These are phyloP conservation scores for Backusella mclennaniae DNA, from an alignment of 192 early-diverging fungal genomes.

Conservation along the genomic window DNA sequence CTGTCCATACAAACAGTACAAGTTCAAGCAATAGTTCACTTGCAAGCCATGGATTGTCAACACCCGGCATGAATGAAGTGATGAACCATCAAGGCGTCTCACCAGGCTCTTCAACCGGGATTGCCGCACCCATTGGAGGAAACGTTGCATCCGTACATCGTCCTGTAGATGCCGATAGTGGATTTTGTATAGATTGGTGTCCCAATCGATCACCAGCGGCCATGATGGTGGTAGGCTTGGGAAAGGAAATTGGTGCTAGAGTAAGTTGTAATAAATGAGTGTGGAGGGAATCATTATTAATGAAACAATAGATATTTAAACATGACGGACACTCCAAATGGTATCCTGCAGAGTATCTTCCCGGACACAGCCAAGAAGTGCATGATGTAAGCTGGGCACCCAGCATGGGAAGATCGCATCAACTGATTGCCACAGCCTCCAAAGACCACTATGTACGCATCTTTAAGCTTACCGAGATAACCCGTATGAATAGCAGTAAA, in stretches of 20 bases:
- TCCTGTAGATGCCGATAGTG: conserved; percentile 69
- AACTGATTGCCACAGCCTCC: conserved; percentile 81
- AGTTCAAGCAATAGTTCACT: conserved; percentile 20
- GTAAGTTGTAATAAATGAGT: conserved; percentile 30
- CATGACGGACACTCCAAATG: conserved; percentile 61
- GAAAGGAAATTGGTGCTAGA: conserved; percentile 74
- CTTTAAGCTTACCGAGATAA: conserved; percentile 60
- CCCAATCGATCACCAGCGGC: conserved; percentile 71
- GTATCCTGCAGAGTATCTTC: conserved; percentile 55
- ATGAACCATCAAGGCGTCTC: conserved; percentile 14
- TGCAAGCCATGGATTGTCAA: conserved; percentile 13
- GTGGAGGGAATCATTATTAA: background rate
- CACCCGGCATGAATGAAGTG: background rate
- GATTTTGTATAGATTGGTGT: conserved; percentile 86
- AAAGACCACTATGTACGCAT: conserved; percentile 77
- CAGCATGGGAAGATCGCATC: conserved; percentile 71
- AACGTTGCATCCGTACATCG: conserved; percentile 29
- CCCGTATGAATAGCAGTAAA: background rate
- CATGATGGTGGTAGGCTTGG: conserved; percentile 85
- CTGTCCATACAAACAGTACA: conserved; percentile 13
- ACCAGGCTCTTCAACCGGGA: conserved; percentile 12
- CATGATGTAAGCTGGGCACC: conserved; percentile 72
- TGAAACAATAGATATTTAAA: conserved; percentile 48
- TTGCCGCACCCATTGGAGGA: background rate
- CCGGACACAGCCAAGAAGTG: conserved; percentile 61